These are phyloP conservation scores for Chernovozyma aurita DNA, from an alignment of 1,139 yeast genomes.

Conservation along the genomic window DNA sequence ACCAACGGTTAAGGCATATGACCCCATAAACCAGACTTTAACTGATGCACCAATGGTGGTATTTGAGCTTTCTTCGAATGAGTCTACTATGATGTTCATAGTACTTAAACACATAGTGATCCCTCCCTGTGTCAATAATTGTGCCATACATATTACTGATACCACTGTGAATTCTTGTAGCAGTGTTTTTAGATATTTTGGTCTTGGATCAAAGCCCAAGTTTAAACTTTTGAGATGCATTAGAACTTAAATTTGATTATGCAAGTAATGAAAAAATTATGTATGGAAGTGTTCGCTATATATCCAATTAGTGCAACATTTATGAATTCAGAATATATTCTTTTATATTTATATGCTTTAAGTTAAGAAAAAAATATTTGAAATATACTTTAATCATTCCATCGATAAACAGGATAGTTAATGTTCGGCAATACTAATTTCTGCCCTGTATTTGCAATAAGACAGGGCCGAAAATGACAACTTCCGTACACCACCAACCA, in stretches of 20 bases:
- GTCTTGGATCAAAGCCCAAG: slow-evolving; percentile 1
- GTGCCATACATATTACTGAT: slow-evolving; percentile 33
- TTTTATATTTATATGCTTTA: too few relatives aligned
- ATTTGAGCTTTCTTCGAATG: slow-evolving; percentile 17
- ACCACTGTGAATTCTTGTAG: slow-evolving; percentile 29
- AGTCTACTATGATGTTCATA: slow-evolving; percentile 32
- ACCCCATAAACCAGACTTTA: slow-evolving; percentile 54
- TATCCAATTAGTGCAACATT: too few relatives aligned
- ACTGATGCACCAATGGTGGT: slow-evolving; percentile 16
- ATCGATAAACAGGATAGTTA: too few relatives aligned
- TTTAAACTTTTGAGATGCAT: neutral
- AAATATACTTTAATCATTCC: too few relatives aligned
- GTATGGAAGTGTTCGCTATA: neutral
- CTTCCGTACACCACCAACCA: neutral
- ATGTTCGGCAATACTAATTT: too few relatives aligned
- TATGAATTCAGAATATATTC: too few relatives aligned
- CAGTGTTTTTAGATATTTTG: slow-evolving; percentile 12
- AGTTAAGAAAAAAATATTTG: too few relatives aligned
- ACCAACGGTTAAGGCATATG: slow-evolving; percentile 53
- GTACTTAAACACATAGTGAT: slow-evolving; percentile 37
- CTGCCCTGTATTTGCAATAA: too few relatives aligned
- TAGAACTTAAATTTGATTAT: too few relatives aligned
- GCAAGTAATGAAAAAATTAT: too few relatives aligned
- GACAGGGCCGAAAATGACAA: neutral
- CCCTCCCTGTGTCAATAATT: slow-evolving; percentile 36